Evolutionary conservation across 176 grass and related monocot genomes (phyloP).

Genomic region (Cocos nucifera): DNA sequence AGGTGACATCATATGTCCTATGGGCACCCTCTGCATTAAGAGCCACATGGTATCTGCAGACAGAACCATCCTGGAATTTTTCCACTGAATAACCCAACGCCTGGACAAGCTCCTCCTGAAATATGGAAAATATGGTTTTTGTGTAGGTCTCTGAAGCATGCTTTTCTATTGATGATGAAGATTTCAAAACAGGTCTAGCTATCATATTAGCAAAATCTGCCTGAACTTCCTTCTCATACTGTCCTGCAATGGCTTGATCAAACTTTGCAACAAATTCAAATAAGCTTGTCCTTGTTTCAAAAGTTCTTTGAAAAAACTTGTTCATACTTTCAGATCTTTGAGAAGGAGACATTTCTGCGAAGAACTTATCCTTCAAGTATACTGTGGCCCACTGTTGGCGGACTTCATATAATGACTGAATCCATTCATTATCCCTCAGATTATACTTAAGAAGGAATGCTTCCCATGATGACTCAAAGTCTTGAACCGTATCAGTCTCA

Average conservation of each 20-base stretch:
- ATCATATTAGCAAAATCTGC: slow-evolving; percentile 47
- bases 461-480: slow-evolving; percentile 62
- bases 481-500: slow-evolving; percentile 41
- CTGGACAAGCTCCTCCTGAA: slow-evolving; percentile 85
- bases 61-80: slow-evolving; percentile 51
- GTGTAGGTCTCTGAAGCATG: slow-evolving; percentile 70
- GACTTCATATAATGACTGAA: slow-evolving; percentile 69
- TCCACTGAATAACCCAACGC: slow-evolving; percentile 70
- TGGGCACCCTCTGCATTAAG: slow-evolving; percentile 53
- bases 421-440: slow-evolving; percentile 74
- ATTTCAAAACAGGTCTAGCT: slow-evolving; percentile 45
- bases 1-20: slow-evolving; percentile 58
- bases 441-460: slow-evolving; percentile 72
- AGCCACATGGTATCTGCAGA: slow-evolving; percentile 51
- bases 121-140: slow-evolving; percentile 66
- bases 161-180: slow-evolving; percentile 77
- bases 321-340: slow-evolving; percentile 72
- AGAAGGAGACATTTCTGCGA: slow-evolving; percentile 50
- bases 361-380: slow-evolving; percentile 72
- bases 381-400: slow-evolving; percentile 74
- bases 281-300: slow-evolving; percentile 49
- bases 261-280: slow-evolving; percentile 71
- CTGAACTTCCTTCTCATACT: slow-evolving; percentile 53
- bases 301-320: slow-evolving; percentile 79
- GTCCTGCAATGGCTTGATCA: slow-evolving; percentile 41